Percentiles rank a stretch among this genome's conserved stretches.
These are phyloP conservation scores for Pestalotiopsis sp. DNA, from an alignment of 2,329 filamentous ascomycete species.

Conservation along the genomic window DNA sequence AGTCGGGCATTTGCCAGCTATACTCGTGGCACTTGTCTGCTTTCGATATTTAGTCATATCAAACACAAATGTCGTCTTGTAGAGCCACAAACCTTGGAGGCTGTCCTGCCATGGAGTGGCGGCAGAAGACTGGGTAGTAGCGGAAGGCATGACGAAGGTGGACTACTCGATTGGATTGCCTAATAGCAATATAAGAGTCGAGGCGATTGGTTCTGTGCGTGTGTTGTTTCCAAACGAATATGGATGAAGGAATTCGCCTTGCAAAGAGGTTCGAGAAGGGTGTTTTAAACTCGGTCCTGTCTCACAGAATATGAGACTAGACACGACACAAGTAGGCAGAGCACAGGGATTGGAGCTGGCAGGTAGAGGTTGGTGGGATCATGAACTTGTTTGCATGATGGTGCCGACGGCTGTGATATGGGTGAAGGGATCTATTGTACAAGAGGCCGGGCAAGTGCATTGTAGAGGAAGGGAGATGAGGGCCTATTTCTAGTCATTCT, in stretches of 20 bases:
- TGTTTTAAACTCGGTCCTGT: neutral
- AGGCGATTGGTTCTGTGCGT: neutral
- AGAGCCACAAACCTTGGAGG: slow-evolving; percentile 51
- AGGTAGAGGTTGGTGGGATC: slow-evolving; percentile 20
- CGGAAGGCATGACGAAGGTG: slow-evolving; percentile 28
- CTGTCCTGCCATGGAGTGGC: slow-evolving; percentile 55
- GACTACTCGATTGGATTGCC: neutral
- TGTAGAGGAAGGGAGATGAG: slow-evolving; percentile 26
- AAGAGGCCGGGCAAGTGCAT: slow-evolving; percentile 34
- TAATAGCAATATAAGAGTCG: slow-evolving; percentile 1
- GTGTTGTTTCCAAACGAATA: neutral
- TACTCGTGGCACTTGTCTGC: slow-evolving; percentile 60
- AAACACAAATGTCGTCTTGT: neutral
- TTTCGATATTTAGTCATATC: slow-evolving; percentile 10
- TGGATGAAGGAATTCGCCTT: neutral
- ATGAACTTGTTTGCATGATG: slow-evolving; percentile 30
- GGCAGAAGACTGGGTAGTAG: slow-evolving; percentile 19
- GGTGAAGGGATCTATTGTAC: slow-evolving; percentile 27
- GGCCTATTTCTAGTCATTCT: slow-evolving; percentile 12
- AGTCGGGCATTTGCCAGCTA: slow-evolving; percentile 59
- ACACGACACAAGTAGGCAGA: neutral
- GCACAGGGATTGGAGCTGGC: slow-evolving; percentile 26
- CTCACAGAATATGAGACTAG: neutral
- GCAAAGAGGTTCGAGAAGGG: neutral
- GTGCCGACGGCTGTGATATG: slow-evolving; percentile 33